Conservation (phyloP, 768 basidiomycete species). For the Termitomyces titanicus region DNA sequence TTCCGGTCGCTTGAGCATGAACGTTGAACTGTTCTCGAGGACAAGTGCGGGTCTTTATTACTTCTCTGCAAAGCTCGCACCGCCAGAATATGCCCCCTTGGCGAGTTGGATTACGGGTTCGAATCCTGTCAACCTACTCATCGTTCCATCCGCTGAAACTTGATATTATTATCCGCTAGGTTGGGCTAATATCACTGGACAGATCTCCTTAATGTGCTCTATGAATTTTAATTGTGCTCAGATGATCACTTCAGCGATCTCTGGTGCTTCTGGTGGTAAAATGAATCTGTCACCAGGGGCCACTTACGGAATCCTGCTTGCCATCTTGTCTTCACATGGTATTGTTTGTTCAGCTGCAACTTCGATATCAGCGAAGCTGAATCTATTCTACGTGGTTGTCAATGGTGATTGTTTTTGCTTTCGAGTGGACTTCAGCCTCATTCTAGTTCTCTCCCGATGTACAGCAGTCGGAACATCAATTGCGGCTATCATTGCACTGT, state of each 20-base stretch:
- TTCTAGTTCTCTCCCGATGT: background rate
- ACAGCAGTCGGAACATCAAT: background rate
- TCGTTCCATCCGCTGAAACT: background rate
- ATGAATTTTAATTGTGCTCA: conserved; percentile 78
- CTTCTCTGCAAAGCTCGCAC: conserved; percentile 73
- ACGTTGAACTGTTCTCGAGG: conserved; percentile 26
- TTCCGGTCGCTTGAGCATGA: background rate
- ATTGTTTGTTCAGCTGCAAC: conserved; percentile 72
- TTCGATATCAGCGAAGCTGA: conserved; percentile 59
- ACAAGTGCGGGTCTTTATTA: conserved; percentile 80
- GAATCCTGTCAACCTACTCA: background rate
- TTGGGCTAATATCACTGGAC: conserved; percentile 75
- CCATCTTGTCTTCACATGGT: conserved; percentile 64
- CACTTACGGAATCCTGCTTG: conserved; percentile 65
- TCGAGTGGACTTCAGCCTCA: background rate
- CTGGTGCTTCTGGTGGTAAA: conserved; percentile 53
- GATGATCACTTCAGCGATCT: conserved; percentile 72
- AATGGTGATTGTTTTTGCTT: conserved; percentile 40
- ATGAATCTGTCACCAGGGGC: conserved; percentile 51
- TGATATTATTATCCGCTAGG: conserved; percentile 22
- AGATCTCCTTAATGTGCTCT: conserved; percentile 60
- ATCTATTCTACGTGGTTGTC: conserved; percentile 64
- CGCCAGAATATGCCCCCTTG: conserved; percentile 54
- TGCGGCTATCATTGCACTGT: background rate
- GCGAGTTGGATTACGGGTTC: conserved; percentile 60